phyloP scores from a whole-genome alignment of 2,329 filamentous ascomycete species.

The Pseudogymnoascus sp. region DNA sequence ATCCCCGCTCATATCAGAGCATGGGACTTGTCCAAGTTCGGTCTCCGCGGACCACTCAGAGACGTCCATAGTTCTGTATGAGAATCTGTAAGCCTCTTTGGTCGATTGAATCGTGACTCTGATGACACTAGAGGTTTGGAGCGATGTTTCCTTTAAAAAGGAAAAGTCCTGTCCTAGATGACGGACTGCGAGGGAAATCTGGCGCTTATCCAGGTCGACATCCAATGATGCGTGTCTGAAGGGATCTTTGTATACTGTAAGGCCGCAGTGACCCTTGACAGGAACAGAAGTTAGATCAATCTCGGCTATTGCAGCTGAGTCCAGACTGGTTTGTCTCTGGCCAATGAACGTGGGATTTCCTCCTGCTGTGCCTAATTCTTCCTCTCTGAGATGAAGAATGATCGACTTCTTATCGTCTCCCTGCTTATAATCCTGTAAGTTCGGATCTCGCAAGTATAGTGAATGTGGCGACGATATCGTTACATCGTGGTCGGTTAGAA shows the following conservation, averaged over 20 bases:
- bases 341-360: conserved; percentile 16
- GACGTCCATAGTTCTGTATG: not conserved
- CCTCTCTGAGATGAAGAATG: conserved; percentile 6
- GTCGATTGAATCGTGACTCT: not conserved
- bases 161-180: not conserved
- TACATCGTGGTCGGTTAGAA: not conserved
- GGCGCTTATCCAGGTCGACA: not conserved
- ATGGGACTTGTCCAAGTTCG: not conserved
- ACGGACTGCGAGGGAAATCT: not conserved
- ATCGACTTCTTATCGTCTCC: conserved; percentile 3
- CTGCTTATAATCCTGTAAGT: conserved; percentile 12
- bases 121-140: not conserved
- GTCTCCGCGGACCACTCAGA: not conserved
- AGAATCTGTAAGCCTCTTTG: not conserved
- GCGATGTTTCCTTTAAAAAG: not conserved
- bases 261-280: conserved; percentile 13
- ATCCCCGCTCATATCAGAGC: not conserved
- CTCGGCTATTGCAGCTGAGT: conserved; percentile 1
- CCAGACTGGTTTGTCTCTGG: conserved; percentile 12
- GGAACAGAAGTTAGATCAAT: not conserved
- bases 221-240: conserved; percentile 10
- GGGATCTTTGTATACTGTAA: conserved; percentile 21
- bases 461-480: not conserved
- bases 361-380: not conserved
- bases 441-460: conserved; percentile 14